phyloP scores from a whole-genome alignment of 352 stramenopile species.

The Globisporangium solare region DNA sequence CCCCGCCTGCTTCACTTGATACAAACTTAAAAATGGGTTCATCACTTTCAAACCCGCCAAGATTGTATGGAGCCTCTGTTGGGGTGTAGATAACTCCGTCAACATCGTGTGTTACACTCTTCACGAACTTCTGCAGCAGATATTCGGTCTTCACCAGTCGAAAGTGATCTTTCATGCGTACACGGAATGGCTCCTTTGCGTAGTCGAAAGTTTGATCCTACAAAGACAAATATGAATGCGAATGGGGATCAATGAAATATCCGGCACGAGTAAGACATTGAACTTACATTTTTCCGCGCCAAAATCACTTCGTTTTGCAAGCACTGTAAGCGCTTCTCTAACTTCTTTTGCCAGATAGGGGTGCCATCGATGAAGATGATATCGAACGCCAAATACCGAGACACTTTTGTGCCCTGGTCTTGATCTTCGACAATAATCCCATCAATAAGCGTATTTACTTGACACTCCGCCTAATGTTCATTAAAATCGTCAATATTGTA shows the following conservation, averaged over 20 bases:
- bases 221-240: conserved; percentile 1
- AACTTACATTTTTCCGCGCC: conserved; percentile 74
- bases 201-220: conserved; percentile 80
- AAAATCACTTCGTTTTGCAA: conserved; percentile 88
- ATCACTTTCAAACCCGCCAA: conserved; percentile 79
- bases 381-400: conserved; percentile 79
- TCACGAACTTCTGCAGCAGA: conserved; percentile 82
- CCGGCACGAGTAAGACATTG: background rate
- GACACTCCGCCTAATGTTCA: conserved; percentile 43
- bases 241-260: background rate
- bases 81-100: conserved; percentile 86
- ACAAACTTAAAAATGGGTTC: conserved; percentile 89
- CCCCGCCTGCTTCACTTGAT: conserved; percentile 64
- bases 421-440: conserved; percentile 84
- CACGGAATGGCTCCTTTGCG: conserved; percentile 74
- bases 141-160: conserved; percentile 83
- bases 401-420: conserved; percentile 69
- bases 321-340: conserved; percentile 84
- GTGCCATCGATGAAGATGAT: conserved; percentile 76
- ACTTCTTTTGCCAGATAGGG: conserved; percentile 83
- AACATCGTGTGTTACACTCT: conserved; percentile 81
- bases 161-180: conserved; percentile 89
- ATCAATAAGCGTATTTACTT: conserved; percentile 81
- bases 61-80: conserved; percentile 78
- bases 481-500: background rate